These are phyloP conservation scores for Xylaria sp. DNA, from an alignment of 2,329 filamentous ascomycete genomes.

Conservation along the genomic window DNA sequence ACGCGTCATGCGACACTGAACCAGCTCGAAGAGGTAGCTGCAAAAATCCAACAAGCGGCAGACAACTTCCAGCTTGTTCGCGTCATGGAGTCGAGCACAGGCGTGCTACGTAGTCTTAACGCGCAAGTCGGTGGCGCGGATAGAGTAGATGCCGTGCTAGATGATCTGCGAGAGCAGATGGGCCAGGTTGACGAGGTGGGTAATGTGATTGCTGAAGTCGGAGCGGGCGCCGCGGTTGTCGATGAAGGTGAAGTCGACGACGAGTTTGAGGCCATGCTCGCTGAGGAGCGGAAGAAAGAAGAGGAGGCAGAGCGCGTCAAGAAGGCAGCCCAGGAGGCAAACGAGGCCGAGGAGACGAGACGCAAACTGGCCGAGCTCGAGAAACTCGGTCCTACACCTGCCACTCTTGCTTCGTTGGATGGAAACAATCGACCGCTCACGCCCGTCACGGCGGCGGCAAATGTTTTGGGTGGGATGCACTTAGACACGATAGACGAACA, in stretches of 20 bases:
- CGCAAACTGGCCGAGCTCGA: slow-evolving; percentile 62
- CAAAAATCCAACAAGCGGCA: slow-evolving; percentile 85
- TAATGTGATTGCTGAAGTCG: slow-evolving; percentile 75
- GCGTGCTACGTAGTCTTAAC: slow-evolving; percentile 78
- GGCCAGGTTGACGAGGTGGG: slow-evolving; percentile 83
- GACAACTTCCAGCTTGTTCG: slow-evolving; percentile 86
- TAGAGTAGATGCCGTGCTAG: slow-evolving; percentile 79
- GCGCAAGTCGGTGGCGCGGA: slow-evolving; percentile 80
- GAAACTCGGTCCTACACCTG: slow-evolving; percentile 50
- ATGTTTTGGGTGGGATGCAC: slow-evolving; percentile 53
- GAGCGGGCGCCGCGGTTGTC: slow-evolving; percentile 58
- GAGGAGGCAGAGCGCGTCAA: slow-evolving; percentile 56
- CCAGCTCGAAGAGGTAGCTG: slow-evolving; percentile 85
- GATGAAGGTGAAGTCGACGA: slow-evolving; percentile 89
- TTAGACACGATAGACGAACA: slow-evolving; percentile 43
- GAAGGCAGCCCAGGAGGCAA: slow-evolving; percentile 56
- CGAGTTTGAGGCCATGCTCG: slow-evolving; percentile 82
- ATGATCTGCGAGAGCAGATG: slow-evolving; percentile 82
- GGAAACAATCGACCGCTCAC: slow-evolving; percentile 49
- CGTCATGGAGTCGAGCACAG: slow-evolving; percentile 82
- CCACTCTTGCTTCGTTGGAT: slow-evolving; percentile 38
- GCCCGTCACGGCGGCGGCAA: slow-evolving; percentile 48
- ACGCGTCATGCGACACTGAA: slow-evolving; percentile 77
- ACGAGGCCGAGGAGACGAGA: slow-evolving; percentile 60
- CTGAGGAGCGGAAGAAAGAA: slow-evolving; percentile 64